A percentile compares a stretch with the other conserved stretches of the same genome.
These are phyloP conservation scores for Iris pallida DNA, from an alignment of 116 monocot genomes.

Conservation along the genomic window DNA sequence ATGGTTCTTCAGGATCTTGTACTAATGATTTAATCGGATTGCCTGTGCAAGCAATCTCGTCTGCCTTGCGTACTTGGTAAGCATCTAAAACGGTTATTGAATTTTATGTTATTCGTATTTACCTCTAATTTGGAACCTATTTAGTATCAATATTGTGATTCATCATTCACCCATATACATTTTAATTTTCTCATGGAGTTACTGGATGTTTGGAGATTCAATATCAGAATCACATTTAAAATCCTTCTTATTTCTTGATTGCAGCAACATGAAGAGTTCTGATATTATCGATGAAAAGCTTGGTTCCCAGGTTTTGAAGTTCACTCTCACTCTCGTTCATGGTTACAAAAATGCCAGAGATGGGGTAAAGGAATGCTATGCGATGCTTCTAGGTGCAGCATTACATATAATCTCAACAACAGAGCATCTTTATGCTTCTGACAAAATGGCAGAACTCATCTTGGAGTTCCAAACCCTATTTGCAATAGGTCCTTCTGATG, in stretches of 20 bases:
- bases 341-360: slow-evolving; percentile 31
- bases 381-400: slow-evolving; percentile 39
- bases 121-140: too few species aligned
- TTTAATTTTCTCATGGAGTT: too few species aligned
- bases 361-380: slow-evolving; percentile 24
- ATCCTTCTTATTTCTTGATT: slow-evolving; percentile 8
- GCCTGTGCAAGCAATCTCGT: slow-evolving; percentile 58
- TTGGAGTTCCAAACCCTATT: slow-evolving; percentile 53
- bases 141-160: too few species aligned
- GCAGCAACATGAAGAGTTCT: slow-evolving; percentile 52
- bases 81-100: slow-evolving; percentile 4
- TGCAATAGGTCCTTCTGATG: slow-evolving; percentile 7
- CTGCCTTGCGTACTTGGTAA: slow-evolving; percentile 59
- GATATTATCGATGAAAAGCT: slow-evolving; percentile 36
- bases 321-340: slow-evolving; percentile 46
- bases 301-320: slow-evolving; percentile 35
- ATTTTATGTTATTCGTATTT: not conserved
- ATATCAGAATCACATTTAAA: not conserved
- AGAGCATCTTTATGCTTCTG: slow-evolving; percentile 44
- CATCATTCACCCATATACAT: too few species aligned
- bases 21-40: slow-evolving; percentile 27
- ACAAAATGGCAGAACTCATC: slow-evolving; percentile 48
- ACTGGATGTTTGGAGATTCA: too few species aligned
- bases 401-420: slow-evolving; percentile 55
- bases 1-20: slow-evolving; percentile 17